A percentile compares a stretch with the other conserved stretches of the same genome.
Conservation (phyloP, 495 filamentous ascomycete genomes). For the Daldinia caldariorum region DNA sequence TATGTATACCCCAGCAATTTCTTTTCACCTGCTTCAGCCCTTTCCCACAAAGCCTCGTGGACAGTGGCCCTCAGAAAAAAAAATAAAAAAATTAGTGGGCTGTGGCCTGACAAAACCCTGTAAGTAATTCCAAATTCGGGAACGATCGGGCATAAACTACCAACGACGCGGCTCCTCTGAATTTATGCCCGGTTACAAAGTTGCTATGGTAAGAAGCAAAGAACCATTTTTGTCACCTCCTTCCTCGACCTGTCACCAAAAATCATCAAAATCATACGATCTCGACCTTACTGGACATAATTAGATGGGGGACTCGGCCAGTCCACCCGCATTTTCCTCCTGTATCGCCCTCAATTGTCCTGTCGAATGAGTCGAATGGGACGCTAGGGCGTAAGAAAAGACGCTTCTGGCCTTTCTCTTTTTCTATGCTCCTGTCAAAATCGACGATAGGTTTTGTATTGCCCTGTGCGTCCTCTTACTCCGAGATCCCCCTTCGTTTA, state of each 20-base stretch:
- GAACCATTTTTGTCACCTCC: slow-evolving; percentile 16
- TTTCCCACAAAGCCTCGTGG: slow-evolving; percentile 36
- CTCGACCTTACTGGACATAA: slow-evolving; percentile 26
- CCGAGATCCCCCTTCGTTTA: slow-evolving; percentile 2
- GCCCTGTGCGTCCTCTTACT: neutral
- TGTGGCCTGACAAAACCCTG: slow-evolving; percentile 41
- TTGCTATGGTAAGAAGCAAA: slow-evolving; percentile 12
- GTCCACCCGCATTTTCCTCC: slow-evolving; percentile 33
- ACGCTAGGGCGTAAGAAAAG: slow-evolving; percentile 32
- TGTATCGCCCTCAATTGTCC: slow-evolving; percentile 4
- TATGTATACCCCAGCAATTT: neutral
- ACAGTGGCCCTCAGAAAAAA: slow-evolving; percentile 15
- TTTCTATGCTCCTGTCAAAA: slow-evolving; percentile 16
- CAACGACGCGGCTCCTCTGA: slow-evolving; percentile 34
- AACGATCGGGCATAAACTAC: slow-evolving; percentile 37
- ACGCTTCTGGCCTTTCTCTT: slow-evolving; percentile 31
- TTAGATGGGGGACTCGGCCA: slow-evolving; percentile 27
- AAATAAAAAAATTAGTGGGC: slow-evolving; percentile 45
- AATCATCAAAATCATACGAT: slow-evolving; percentile 43
- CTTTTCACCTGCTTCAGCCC: slow-evolving; percentile 22
- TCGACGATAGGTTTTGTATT: neutral
- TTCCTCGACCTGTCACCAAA: slow-evolving; percentile 30
- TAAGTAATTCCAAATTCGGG: slow-evolving; percentile 42
- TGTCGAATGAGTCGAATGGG: slow-evolving; percentile 30
- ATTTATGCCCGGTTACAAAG: slow-evolving; percentile 4